A percentile compares a stretch with the other conserved stretches of the same genome.
phyloP scores from a whole-genome alignment of 805 yeast species.

The Geotrichum ghanense region DNA sequence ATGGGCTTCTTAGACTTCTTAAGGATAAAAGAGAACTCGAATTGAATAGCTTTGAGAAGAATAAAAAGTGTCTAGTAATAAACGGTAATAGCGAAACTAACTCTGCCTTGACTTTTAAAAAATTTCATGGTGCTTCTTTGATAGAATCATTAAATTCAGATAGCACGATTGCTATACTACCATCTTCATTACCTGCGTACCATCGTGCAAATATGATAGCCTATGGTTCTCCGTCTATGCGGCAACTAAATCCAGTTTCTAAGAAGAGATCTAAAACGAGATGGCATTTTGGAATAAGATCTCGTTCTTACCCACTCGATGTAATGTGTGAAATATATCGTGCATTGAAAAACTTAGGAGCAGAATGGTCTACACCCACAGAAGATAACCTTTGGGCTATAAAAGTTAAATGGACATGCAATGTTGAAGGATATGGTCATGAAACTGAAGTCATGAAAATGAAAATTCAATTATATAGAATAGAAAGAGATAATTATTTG shows the following conservation, averaged over 20 bases:
- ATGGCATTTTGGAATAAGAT: conserved; percentile 98
- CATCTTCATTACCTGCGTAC: conserved; percentile 87
- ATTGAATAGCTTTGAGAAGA: conserved; percentile 21
- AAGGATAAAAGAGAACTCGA: conserved; percentile 62
- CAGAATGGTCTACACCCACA: conserved; percentile 93
- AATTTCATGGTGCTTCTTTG: conserved; percentile 21
- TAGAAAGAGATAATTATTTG: conserved; percentile 89
- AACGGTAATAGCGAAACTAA: conserved; percentile 22
- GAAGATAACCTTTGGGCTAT: conserved; percentile 96
- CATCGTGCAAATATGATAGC: conserved; percentile 87
- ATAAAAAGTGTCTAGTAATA: background rate
- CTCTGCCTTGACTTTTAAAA: conserved; percentile 29
- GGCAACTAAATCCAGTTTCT: conserved; percentile 32
- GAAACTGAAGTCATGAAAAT: conserved; percentile 71
- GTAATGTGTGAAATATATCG: conserved; percentile 98
- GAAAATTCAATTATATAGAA: conserved; percentile 92
- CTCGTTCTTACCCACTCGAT: conserved; percentile 91
- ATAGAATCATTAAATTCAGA: conserved; percentile 36
- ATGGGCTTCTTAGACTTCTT: conserved; percentile 75
- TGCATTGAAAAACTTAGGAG: conserved; percentile 85
- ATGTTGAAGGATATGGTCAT: conserved; percentile 14
- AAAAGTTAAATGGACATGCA: conserved; percentile 83
- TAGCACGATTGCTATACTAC: conserved; percentile 83
- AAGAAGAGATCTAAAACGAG: conserved; percentile 84
- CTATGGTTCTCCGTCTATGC: conserved; percentile 35